Base-by-base conservation (phyloP, 306 rosid genomes). In the Clitoria ternatea region DNA sequence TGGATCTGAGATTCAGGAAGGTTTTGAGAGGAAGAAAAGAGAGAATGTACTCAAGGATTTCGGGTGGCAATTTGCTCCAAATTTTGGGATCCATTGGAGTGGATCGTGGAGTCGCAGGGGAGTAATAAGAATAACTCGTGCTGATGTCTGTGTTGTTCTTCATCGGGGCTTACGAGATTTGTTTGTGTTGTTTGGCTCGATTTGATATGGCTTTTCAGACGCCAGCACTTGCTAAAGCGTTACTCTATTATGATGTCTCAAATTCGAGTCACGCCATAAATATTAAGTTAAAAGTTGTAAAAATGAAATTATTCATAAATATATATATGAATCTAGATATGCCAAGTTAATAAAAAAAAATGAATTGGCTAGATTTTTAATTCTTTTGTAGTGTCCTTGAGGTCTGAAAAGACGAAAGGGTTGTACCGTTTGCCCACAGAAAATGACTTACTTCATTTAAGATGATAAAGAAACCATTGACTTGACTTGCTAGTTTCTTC, bases 51-150 rank as follows among this genome's bases (percentile, higher is more conserved):
- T 89, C 99, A 0, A 91, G 88, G 4, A 89, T 84, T 43, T 89
- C 99, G 2, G 78, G 70, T 4, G 96, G 99, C 4, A 94, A 39
- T 15, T 61, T 78, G 85, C 92, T 78, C 99, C 99, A 94, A 59
- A 94, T 89, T 14, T 8, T 53, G 33, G 92, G 88, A 77, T 90
- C 99, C 99, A 94, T 87, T 37, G 39, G 53, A 52, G 72, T 68
- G 2, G 47, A 60, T n/a, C 20, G 70, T 13, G 70, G 62, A 4
- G 70, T 15, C 10, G 20, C 20, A 27, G 6, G 7, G 57, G 29
- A 67, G 18, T 2, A 67, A 20, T 2, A 4, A 4, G 13, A 12
- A 54, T 26, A 7, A 2, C 42, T 33, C 65, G 1, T 59, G 26
- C n/a, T 27, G 12, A 59, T 18, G 35, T 24, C 35, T 17, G 7